Conservation (phyloP, 768 basidiomycete species). For the Tulasnella sp. region DNA sequence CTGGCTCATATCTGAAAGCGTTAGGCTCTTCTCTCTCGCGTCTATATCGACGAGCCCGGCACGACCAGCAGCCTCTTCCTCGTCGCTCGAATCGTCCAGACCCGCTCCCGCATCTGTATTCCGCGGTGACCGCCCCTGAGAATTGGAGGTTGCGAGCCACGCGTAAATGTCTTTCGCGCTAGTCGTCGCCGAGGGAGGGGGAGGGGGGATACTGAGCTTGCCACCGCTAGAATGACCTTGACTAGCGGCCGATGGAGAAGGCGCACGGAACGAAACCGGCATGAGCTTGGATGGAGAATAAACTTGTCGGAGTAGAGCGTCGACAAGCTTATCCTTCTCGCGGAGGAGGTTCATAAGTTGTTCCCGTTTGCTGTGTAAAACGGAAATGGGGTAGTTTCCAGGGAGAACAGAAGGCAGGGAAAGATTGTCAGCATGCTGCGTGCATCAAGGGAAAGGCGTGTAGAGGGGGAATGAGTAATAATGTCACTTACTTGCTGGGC, state of each 20-base stretch:
- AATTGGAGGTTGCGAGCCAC: not conserved
- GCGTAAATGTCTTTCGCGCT: conserved; percentile 9
- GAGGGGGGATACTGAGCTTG: not conserved
- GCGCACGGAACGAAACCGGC: not conserved
- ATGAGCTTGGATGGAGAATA: conserved; percentile 23
- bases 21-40: not conserved
- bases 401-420: too few species aligned
- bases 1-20: not conserved
- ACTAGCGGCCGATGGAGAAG: conserved; percentile 1
- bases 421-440: not conserved
- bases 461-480: too few species aligned
- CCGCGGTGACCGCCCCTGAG: not conserved
- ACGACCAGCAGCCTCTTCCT: conserved; percentile 8
- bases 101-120: not conserved
- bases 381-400: not conserved
- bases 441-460: not conserved
- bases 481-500: conserved; percentile 61
- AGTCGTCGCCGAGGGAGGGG: not conserved
- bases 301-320: conserved; percentile 69
- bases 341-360: conserved; percentile 74
- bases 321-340: conserved; percentile 80
- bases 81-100: conserved; percentile 4
- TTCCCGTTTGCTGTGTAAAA: conserved; percentile 55
- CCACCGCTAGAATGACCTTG: not conserved
- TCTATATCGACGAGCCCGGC: conserved; percentile 1